Conservation (phyloP, 2,329 filamentous ascomycete species). For the Diaporthe sp. region DNA sequence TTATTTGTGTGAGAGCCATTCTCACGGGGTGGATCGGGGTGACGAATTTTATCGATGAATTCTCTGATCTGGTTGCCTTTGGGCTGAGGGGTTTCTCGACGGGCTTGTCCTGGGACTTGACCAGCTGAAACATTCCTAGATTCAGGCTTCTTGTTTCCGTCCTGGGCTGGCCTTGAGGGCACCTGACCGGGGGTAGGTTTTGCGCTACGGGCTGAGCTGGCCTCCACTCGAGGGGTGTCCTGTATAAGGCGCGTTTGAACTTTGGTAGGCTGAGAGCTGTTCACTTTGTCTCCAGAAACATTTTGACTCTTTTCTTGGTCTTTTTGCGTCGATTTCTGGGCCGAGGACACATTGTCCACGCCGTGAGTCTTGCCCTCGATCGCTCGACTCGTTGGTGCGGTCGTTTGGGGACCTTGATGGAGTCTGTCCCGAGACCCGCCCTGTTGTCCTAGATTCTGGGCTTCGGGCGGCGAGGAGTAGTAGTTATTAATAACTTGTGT, state of each 20-base stretch:
- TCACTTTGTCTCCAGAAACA: not conserved
- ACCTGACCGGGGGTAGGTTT: not conserved
- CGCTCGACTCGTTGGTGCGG: not conserved
- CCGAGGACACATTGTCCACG: too few relatives aligned
- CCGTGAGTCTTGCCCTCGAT: not conserved
- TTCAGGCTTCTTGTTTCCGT: not conserved
- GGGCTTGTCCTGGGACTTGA: not conserved
- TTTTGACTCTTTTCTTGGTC: not conserved
- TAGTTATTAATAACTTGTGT: not conserved
- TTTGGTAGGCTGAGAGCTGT: not conserved
- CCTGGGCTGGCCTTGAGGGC: too few relatives aligned
- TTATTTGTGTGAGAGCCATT: not conserved
- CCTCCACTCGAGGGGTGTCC: too few relatives aligned
- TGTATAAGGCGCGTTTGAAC: not conserved
- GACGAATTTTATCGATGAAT: not conserved
- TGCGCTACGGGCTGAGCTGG: too few relatives aligned
- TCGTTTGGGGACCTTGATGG: too few relatives aligned
- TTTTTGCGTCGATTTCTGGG: too few relatives aligned
- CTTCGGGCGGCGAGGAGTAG: not conserved
- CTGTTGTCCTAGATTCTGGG: not conserved
- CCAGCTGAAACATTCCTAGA: not conserved
- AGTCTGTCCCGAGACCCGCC: too few relatives aligned
- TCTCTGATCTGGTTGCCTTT: rapidly evolving
- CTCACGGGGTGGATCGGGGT: not conserved
- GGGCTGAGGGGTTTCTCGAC: not conserved